phyloP scores from a whole-genome alignment of 495 filamentous ascomycete genomes.

The Penicillium subrubescens region DNA sequence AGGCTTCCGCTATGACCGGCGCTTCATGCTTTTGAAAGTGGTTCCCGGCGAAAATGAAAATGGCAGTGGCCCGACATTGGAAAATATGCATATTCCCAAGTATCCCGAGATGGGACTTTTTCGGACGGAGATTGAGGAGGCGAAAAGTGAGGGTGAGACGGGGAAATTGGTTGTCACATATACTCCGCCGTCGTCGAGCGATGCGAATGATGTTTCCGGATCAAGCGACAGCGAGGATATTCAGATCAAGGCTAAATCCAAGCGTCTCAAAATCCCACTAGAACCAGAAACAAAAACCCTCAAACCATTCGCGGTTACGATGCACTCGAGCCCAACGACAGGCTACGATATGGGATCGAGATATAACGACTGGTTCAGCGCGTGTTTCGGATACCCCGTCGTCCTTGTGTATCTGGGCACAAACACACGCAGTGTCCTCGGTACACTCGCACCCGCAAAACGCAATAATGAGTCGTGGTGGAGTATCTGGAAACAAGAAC shows the following conservation, averaged over 20 bases:
- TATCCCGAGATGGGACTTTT: slow-evolving; percentile 72
- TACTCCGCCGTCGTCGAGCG: slow-evolving; percentile 32
- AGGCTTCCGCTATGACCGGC: slow-evolving; percentile 75
- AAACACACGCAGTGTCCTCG: slow-evolving; percentile 64
- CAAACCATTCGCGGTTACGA: slow-evolving; percentile 43
- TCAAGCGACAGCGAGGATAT: slow-evolving; percentile 3
- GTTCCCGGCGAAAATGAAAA: slow-evolving; percentile 34
- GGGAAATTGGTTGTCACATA: slow-evolving; percentile 61
- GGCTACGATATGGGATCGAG: slow-evolving; percentile 67
- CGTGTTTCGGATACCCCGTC: slow-evolving; percentile 66
- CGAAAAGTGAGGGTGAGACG: slow-evolving; percentile 22
- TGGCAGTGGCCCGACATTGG: slow-evolving; percentile 34
- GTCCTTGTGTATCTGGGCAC: slow-evolving; percentile 70
- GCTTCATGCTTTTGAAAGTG: slow-evolving; percentile 74
- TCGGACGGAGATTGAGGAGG: slow-evolving; percentile 54
- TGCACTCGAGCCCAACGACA: slow-evolving; percentile 64
- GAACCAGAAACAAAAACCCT: slow-evolving; percentile 53
- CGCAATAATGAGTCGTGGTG: slow-evolving; percentile 6
- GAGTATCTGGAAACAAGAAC: slow-evolving; percentile 1
- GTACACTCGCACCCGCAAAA: slow-evolving; percentile 49
- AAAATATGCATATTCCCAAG: slow-evolving; percentile 68
- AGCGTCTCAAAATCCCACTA: slow-evolving; percentile 60
- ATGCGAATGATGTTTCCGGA: not conserved
- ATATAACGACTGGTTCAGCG: slow-evolving; percentile 75
- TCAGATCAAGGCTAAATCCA: slow-evolving; percentile 17